Evolutionary conservation across 2,329 filamentous ascomycete genomes (phyloP).

Genomic region (Xylogone sp.): DNA sequence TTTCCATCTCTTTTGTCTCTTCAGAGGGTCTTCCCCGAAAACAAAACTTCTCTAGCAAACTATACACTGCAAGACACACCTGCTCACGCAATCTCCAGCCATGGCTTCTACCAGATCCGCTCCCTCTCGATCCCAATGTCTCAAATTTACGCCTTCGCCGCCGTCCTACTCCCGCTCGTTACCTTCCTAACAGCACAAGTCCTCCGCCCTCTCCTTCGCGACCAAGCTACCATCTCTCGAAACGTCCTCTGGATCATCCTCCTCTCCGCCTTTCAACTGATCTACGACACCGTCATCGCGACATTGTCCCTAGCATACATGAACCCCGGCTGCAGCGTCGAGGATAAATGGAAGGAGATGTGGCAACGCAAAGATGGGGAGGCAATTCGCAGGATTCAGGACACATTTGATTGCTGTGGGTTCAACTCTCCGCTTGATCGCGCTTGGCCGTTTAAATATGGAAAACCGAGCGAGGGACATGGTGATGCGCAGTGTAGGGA

Average conservation of each 20-base stretch:
- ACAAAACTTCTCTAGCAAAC: too few species aligned
- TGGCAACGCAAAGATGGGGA: constrained; percentile 46
- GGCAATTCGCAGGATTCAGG: constrained; percentile 58
- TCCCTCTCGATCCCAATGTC: constrained; percentile 25
- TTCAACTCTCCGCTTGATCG: constrained; percentile 53
- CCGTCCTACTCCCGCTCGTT: constrained; percentile 24
- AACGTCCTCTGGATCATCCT: constrained; percentile 15
- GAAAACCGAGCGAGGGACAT: constrained; percentile 19
- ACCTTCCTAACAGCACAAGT: constrained; percentile 24
- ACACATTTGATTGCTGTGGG: constrained; percentile 64
- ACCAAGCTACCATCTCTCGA: constrained; percentile 22
- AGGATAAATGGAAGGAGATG: constrained; percentile 51
- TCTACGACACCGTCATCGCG: constrained; percentile 27
- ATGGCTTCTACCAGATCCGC: constrained; percentile 25
- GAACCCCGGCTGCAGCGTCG: constrained; percentile 45
- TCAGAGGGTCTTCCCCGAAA: too few species aligned
- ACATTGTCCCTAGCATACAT: constrained; percentile 27
- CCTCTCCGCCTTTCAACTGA: constrained; percentile 22
- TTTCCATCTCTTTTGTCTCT: not conserved
- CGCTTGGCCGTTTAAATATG: constrained; percentile 55
- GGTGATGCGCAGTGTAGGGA: constrained; percentile 37
- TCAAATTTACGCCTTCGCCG: constrained; percentile 22
- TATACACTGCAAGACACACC: not conserved
- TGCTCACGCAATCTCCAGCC: constrained; percentile 11
- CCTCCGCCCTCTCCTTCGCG: constrained; percentile 17